Conservation (phyloP, 2,329 filamentous ascomycete species). For the Phyllosticta capitalensis region DNA sequence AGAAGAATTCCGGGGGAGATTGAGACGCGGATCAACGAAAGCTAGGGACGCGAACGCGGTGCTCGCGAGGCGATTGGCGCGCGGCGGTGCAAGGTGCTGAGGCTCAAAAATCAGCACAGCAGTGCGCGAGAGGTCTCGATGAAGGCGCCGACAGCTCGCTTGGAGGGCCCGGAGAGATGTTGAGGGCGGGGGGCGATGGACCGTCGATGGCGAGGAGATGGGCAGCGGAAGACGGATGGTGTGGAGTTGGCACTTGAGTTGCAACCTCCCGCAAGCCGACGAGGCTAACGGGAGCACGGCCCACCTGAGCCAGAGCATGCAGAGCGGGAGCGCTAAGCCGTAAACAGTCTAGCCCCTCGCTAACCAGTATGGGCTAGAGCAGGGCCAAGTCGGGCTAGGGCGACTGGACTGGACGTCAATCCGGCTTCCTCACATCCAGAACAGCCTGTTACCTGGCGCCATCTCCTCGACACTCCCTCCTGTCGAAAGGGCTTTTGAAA, state of each 20-base stretch:
- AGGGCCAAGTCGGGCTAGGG: background rate
- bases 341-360: background rate
- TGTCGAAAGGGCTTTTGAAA: background rate
- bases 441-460: background rate
- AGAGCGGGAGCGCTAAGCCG: background rate
- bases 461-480: background rate
- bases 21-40: background rate
- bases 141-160: slow-evolving; percentile 1
- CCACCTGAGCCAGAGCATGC: background rate
- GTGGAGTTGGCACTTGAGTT: slow-evolving; percentile 3
- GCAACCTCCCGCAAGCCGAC: background rate
- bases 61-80: background rate
- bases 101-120: slow-evolving; percentile 6
- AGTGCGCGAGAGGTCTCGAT: slow-evolving; percentile 4
- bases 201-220: background rate
- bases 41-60: slow-evolving; percentile 1
- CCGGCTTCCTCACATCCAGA: background rate
- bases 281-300: background rate
- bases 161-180: background rate
- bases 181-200: slow-evolving; percentile 13
- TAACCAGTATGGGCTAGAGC: background rate
- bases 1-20: background rate
- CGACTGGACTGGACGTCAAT: background rate
- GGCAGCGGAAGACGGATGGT: slow-evolving; percentile 1
- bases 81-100: slow-evolving; percentile 1